Evolutionary conservation across 148 eudicot species (phyloP), one percentile per base, ranked within the genome.

Genomic region (Heliosperma pusillum): DNA sequence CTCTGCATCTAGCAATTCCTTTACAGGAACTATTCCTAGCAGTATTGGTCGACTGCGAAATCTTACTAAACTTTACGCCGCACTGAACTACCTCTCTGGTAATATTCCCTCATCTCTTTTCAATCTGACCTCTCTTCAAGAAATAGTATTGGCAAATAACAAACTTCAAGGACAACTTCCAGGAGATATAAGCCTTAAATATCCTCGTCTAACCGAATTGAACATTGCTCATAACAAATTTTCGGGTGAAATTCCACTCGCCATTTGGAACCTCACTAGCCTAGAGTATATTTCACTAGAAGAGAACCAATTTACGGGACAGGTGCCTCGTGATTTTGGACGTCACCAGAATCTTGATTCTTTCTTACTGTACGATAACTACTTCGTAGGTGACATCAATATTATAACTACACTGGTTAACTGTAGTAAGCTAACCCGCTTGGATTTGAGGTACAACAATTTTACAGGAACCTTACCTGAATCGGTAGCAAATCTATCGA

Each of bases 161-260:
- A 58, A 58, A 24, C 36, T 80, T 15, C 70, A 72, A 0, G 88
- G 86, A 33, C 77, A 26, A 7, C 73, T 83, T 72, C 86, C 85
- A 15, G 5, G 45, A 24, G 53, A 77, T 69, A 27, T 81, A 47
- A 73, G 73, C 2, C 5, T 58, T 70, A 65, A 12, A 17, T 77
- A 77, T 19, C 78, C 86, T 56, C 64, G 40, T 36, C 77, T 86
- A 1, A 3, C 2, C 42, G 2, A 13, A 1, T 53, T 81, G 22
- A 3, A 21, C 15, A 3, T 79, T 7, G 3, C 30, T 3, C 5
- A 8, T 2, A 79, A 81, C 55, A 20, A 71, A 9, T 52, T 85
- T 2, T 75, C 66, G 6, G 88, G 88, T 25, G 16, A 25, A 4
- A 3, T 85, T 69, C 85, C 88, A 26, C 19, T 72, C 81, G 1